These are phyloP conservation scores for Pseudozyma sp. DNA, from an alignment of 1,284 basidiomycete species.

Conservation along the genomic window DNA sequence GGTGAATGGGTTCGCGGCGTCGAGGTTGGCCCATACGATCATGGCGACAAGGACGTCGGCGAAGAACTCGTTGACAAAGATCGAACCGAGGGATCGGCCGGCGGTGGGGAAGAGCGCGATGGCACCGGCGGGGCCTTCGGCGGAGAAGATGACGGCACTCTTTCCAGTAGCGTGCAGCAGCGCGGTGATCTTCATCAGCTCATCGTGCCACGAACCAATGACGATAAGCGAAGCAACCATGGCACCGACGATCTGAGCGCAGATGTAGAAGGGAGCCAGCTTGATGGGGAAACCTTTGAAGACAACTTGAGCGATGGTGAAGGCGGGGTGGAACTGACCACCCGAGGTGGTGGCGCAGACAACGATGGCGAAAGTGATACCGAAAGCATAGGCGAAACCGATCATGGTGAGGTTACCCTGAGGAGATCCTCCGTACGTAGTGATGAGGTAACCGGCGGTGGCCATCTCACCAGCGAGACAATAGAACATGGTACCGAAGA, in stretches of 20 bases:
- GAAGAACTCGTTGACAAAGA: conserved; percentile 61
- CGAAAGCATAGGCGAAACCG: conserved; percentile 57
- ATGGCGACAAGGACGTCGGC: conserved; percentile 52
- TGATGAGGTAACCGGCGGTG: conserved; percentile 47
- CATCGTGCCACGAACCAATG: conserved; percentile 46
- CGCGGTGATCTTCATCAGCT: conserved; percentile 45
- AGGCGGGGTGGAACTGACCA: conserved; percentile 55
- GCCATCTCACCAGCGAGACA: conserved; percentile 57
- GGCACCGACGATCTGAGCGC: conserved; percentile 52
- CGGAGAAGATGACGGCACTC: conserved; percentile 44
- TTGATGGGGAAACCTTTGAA: conserved; percentile 61
- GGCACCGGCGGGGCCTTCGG: conserved; percentile 54
- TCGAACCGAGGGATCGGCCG: conserved; percentile 43
- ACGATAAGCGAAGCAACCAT: conserved; percentile 54
- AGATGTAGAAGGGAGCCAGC: conserved; percentile 55
- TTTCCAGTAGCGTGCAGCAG: conserved; percentile 42
- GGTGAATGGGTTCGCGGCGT: conserved; percentile 56
- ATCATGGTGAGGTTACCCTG: conserved; percentile 55
- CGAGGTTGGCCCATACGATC: conserved; percentile 59
- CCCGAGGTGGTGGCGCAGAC: conserved; percentile 55
- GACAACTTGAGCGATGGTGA: conserved; percentile 56
- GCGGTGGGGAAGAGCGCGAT: conserved; percentile 57
- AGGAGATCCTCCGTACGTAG: conserved; percentile 34
- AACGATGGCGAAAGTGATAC: conserved; percentile 57
- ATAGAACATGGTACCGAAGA: conserved; percentile 43